Base-by-base conservation (phyloP, 305 asterid genomes). In the Fraxinus angustifolia region DNA sequence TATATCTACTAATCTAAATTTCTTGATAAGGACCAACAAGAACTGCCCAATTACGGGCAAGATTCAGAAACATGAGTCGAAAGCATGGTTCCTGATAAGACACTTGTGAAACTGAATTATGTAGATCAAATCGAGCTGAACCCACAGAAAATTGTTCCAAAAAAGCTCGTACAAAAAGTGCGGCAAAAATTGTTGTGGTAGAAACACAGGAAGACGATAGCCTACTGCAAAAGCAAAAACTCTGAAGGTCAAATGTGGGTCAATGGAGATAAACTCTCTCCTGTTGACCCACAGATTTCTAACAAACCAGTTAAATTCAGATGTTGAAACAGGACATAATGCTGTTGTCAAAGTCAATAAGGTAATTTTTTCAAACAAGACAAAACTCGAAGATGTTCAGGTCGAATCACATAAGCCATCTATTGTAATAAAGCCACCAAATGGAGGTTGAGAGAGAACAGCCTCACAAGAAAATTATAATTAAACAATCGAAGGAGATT, bases 41-140 rank as follows among this genome's bases (percentile, higher is more conserved):
- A 87, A 94, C 87, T 96, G 98, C 99, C 99, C 83, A 96, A 91
- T 86, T 92, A 95, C 56, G 99, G 28, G 97, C 26, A 92, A 81
- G 97, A 95, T 82, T 21, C 90, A 53, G 97, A 93, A 67, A 75
- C 92, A 40, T 89, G 95, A 76, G 83, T 31, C 11, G 98, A 95
- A 82, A 89, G 65, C 86, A 83, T 73, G 50, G 98, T 93, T 85
- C 85, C 85, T 6, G 97, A 93, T 75, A 94, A 87, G 90, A 58
- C 83, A 19, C 78, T 87, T 8, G 85, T 84, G 50, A 87, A 50
- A 76, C 77, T 89, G 77, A 87, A 50, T 77, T 83, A 87, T 53
- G 80, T 65, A 7, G 99, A 95, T 83, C 94, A 85, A 76, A 83
- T 83, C 3, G 97, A 93, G 86, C 91, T 82, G 17, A 89, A 89